Evolutionary conservation across 768 basidiomycete genomes (phyloP), one percentile per base, ranked within the genome.

Genomic region (Candolleomyces efflorescens): DNA sequence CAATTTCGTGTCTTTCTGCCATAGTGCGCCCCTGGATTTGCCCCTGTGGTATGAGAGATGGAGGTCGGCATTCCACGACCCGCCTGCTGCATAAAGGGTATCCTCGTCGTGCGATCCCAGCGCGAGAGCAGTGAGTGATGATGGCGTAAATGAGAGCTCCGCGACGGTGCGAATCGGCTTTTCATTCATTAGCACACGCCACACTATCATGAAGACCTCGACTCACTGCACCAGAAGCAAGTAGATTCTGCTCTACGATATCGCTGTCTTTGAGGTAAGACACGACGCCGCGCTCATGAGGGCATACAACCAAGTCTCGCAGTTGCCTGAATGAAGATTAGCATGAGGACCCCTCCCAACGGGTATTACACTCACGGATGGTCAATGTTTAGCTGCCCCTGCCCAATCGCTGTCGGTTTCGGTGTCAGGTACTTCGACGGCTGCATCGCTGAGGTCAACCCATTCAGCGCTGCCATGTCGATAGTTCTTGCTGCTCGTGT

Each of bases 291-390:
- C 79, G 73, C 61, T 85, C 81, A 5, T 82, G 75, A 1, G 89
- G 90, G 68, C 89, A 90, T 59, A 89, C 81, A 51, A 92, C 71
- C 50, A 93, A 82, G 73, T 93, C 90, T 37, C 90, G 81, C 26
- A 93, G 75, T 71, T 93, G 90, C 24, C 88, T 89, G 41, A 41
- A 20, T n/a, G 37, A 48, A 11, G 44, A 32, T 46, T 5, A 45
- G 46, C 22, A 3, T 24, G 43, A 10, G 20, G 17, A 5, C 41
- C 5, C 20, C 22, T 17, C 11, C 11, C 12, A 12, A 27, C 24
- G 23, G 5, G 54, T 48, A 11, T 38, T 23, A 22, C 9, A 54
- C 58, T 53, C 53, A 59, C 58, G 58, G 58, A 48, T 59, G 58
- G 58, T 59, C 58, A 22, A 59, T 59, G 24, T 22, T 53, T 6